These are phyloP conservation scores for Aureobasidium sp. DNA, from an alignment of 2,329 filamentous ascomycete species.

Conservation along the genomic window DNA sequence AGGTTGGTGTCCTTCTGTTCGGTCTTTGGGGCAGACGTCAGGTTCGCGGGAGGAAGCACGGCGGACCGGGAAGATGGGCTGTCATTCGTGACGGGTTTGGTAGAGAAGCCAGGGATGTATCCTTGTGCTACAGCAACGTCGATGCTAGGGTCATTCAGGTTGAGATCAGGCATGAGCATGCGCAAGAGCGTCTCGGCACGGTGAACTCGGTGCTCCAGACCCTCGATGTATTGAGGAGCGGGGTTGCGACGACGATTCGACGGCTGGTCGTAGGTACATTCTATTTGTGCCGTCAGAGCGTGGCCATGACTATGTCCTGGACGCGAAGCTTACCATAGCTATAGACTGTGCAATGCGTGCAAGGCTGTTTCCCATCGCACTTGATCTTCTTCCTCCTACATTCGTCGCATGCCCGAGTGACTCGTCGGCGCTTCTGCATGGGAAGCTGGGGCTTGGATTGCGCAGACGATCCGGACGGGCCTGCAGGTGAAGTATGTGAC, in stretches of 20 bases:
- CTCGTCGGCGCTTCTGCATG: slow-evolving; percentile 65
- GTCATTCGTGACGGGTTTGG: slow-evolving; percentile 12
- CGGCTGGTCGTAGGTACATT: slow-evolving; percentile 92
- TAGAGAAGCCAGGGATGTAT: slow-evolving; percentile 30
- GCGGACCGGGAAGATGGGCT: slow-evolving; percentile 2
- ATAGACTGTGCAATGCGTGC: slow-evolving; percentile 93
- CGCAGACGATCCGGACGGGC: slow-evolving; percentile 18
- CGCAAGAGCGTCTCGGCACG: slow-evolving; percentile 74
- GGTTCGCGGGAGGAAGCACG: slow-evolving; percentile 21
- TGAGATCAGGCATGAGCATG: slow-evolving; percentile 73
- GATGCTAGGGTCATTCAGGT: slow-evolving; percentile 76
- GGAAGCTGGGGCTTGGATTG: slow-evolving; percentile 23
- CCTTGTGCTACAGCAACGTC: slow-evolving; percentile 57
- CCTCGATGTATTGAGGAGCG: slow-evolving; percentile 87
- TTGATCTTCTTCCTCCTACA: slow-evolving; percentile 63
- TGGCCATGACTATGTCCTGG: too few relatives aligned
- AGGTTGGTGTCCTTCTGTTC: slow-evolving; percentile 61
- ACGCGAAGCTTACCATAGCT: slow-evolving; percentile 69
- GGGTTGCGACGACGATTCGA: slow-evolving; percentile 87
- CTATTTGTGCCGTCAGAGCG: too few relatives aligned
- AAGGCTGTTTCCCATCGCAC: slow-evolving; percentile 49
- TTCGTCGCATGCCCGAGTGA: slow-evolving; percentile 82
- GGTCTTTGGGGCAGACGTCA: slow-evolving; percentile 27
- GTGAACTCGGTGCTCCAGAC: slow-evolving; percentile 72
- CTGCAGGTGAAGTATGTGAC: slow-evolving; percentile 23